Percentiles rank a stretch among this genome's conserved stretches.
Conservation (phyloP, 1,284 basidiomycete genomes). For the Uromyces viciae-fabae region DNA sequence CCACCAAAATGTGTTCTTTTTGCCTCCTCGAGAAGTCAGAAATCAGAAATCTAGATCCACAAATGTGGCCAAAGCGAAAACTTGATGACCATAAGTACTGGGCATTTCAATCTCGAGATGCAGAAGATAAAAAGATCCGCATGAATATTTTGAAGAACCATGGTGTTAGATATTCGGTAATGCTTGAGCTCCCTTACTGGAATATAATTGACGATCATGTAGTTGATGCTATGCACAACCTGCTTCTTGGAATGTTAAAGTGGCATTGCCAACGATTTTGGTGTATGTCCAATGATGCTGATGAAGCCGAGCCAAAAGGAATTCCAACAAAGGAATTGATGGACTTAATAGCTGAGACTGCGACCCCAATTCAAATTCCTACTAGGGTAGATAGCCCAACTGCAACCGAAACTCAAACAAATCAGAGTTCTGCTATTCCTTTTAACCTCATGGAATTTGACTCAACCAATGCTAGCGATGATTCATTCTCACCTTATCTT, state of each 20-base stretch:
- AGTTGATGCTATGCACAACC: slow-evolving; percentile 23
- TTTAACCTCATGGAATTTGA: not conserved
- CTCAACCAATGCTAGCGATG: not conserved
- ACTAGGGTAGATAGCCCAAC: not conserved
- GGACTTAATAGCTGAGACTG: not conserved
- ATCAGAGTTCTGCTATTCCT: not conserved
- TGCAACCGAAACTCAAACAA: not conserved
- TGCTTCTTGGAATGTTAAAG: slow-evolving; percentile 17
- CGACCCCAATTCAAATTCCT: not conserved
- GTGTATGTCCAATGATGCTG: not conserved
- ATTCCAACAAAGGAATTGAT: not conserved
- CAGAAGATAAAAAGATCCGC: not conserved
- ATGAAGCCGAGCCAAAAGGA: not conserved
- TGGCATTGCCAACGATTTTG: slow-evolving; percentile 4
- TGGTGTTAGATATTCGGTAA: slow-evolving; percentile 1
- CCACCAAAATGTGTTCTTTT: slow-evolving; percentile 42
- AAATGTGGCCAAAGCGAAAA: not conserved
- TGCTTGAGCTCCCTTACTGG: slow-evolving; percentile 23
- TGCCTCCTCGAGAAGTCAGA: slow-evolving; percentile 16
- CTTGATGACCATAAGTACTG: not conserved
- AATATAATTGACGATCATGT: slow-evolving; percentile 24
- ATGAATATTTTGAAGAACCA: not conserved
- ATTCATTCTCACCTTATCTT: not conserved
- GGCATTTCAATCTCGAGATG: not conserved
- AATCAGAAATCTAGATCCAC: not conserved